These are phyloP conservation scores for Panicum virgatum DNA, from an alignment of 202 grass and related monocot genomes.

Conservation along the genomic window DNA sequence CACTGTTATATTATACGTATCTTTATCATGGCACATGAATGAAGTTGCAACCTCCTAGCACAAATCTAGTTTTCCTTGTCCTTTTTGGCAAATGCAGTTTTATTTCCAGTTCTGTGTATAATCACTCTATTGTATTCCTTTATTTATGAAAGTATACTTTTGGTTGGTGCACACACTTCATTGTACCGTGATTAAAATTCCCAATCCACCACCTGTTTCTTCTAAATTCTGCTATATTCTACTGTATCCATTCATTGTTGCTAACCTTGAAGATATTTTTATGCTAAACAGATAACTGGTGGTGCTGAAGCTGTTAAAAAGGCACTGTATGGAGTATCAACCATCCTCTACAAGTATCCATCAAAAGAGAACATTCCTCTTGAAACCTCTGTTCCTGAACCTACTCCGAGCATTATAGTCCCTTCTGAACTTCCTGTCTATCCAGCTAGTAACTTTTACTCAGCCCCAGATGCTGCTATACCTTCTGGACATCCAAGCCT, in stretches of 20 bases:
- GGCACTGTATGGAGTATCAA: conserved; percentile 74
- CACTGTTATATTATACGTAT: conserved; percentile 13
- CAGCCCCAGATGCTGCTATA: conserved; percentile 53
- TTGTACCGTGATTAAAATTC: conserved; percentile 11
- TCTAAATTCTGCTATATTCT: conserved; percentile 16
- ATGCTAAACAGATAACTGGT: conserved; percentile 71
- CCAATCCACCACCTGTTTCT: neutral
- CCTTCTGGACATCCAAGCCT: conserved; percentile 51
- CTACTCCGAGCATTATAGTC: conserved; percentile 70
- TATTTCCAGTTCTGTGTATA: neutral
- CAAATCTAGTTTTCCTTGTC: conserved; percentile 10
- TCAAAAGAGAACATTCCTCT: conserved; percentile 87
- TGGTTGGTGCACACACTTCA: neutral
- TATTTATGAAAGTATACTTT: neutral
- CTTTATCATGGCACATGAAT: conserved; percentile 16
- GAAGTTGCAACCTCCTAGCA: neutral
- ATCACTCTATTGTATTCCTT: neutral
- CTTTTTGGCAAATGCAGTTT: neutral
- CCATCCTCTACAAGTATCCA: conserved; percentile 83
- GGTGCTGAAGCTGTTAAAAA: conserved; percentile 74
- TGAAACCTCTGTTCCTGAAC: conserved; percentile 72
- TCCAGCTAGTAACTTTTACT: conserved; percentile 63
- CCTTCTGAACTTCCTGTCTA: conserved; percentile 88
- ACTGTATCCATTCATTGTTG: conserved; percentile 17
- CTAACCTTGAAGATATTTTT: conserved; percentile 29